These are phyloP conservation scores for Nicotiana knightiana DNA, from an alignment of 257 asterid genomes.

Conservation along the genomic window DNA sequence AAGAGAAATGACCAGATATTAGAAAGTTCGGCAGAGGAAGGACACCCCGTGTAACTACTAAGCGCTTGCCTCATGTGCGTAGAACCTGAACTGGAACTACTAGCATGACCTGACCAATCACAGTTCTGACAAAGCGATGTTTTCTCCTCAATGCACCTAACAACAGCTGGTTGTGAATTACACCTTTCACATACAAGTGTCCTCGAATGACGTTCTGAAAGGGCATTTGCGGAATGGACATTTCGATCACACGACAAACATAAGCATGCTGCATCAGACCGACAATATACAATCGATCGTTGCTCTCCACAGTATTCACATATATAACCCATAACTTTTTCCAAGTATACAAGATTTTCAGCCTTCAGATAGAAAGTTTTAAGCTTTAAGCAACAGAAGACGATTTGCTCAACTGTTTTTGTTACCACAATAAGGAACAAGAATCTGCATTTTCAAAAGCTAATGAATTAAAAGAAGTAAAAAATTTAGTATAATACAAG, in stretches of 20 bases:
- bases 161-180: slow-evolving; percentile 60
- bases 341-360: slow-evolving; percentile 5
- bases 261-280: slow-evolving; percentile 77
- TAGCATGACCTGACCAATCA: slow-evolving; percentile 65
- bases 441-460: neutral
- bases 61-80: slow-evolving; percentile 61
- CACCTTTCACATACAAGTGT: slow-evolving; percentile 87
- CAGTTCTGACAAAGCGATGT: slow-evolving; percentile 73
- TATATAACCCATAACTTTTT: slow-evolving; percentile 54
- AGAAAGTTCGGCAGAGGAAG: slow-evolving; percentile 77
- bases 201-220: slow-evolving; percentile 77
- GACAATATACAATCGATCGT: slow-evolving; percentile 69
- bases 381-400: neutral
- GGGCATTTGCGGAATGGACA: slow-evolving; percentile 89
- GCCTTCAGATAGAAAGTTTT: slow-evolving; percentile 1
- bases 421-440: neutral
- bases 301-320: slow-evolving; percentile 87
- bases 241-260: slow-evolving; percentile 87
- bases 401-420: neutral
- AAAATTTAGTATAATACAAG: neutral
- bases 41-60: slow-evolving; percentile 72
- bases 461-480: neutral
- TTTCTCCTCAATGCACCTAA: slow-evolving; percentile 64
- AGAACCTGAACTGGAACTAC: slow-evolving; percentile 29
- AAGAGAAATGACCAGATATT: slow-evolving; percentile 61